phyloP scores from a whole-genome alignment of 2,329 filamentous ascomycete genomes.

The Botryotinia narcissicola region DNA sequence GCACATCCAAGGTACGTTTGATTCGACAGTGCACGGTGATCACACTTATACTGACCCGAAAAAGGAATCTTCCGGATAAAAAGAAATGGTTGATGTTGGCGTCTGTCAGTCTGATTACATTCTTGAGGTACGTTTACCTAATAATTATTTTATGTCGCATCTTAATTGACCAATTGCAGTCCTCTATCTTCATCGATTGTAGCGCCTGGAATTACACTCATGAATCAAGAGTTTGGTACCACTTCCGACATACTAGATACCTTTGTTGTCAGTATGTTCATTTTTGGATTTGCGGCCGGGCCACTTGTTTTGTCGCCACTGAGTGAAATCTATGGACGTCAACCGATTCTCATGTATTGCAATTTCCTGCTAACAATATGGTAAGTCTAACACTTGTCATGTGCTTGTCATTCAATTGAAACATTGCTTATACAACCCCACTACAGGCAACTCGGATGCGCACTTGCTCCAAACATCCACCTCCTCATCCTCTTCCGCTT shows the following conservation, averaged over 20 bases:
- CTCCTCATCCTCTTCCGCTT: constrained; percentile 58
- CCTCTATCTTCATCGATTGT: constrained; percentile 43
- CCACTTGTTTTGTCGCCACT: constrained; percentile 57
- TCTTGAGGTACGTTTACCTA: constrained; percentile 21
- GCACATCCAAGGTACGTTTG: constrained; percentile 20
- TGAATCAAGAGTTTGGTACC: constrained; percentile 28
- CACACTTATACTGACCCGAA: background rate
- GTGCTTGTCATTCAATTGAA: constrained; percentile 50
- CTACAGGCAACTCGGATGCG: constrained; percentile 47
- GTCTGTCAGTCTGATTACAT: constrained; percentile 19
- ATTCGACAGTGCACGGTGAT: background rate
- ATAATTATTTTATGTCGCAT: background rate
- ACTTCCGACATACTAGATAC: constrained; percentile 22
- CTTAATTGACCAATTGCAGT: constrained; percentile 23
- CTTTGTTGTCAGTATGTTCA: constrained; percentile 47
- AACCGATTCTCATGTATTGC: constrained; percentile 47
- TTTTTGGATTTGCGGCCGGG: constrained; percentile 57
- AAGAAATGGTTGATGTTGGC: constrained; percentile 21
- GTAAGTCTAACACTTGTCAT: constrained; percentile 36
- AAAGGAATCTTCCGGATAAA: constrained; percentile 16
- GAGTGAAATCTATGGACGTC: constrained; percentile 63
- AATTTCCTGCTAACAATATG: constrained; percentile 47
- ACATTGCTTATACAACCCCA: constrained; percentile 46
- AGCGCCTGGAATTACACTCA: constrained; percentile 41
- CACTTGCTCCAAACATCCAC: constrained; percentile 47